Percentiles rank a stretch among this genome's conserved stretches.
Conservation (phyloP, 2,329 filamentous ascomycete species). For the Diaporthe destruens region DNA sequence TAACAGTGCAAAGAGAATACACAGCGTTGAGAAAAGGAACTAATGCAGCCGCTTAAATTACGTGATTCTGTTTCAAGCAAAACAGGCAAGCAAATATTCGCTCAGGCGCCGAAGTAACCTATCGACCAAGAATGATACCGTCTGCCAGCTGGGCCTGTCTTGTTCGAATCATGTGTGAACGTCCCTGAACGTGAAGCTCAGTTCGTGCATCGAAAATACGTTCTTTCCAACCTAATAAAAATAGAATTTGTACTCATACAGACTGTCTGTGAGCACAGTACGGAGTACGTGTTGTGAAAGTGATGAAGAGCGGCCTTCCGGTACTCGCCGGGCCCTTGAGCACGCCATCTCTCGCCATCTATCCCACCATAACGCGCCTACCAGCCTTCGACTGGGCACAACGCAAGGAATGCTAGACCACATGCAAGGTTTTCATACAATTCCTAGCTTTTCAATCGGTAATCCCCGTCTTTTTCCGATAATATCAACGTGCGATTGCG, state of each 20-base stretch:
- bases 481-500: slow-evolving; percentile 19
- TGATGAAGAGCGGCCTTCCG: not conserved
- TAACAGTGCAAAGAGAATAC: no score
- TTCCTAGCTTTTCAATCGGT: slow-evolving; percentile 1
- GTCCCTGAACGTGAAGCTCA: not conserved
- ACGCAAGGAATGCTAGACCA: slow-evolving; percentile 11
- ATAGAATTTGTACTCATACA: no score
- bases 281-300: not conserved
- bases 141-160: not conserved
- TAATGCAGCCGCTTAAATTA: not conserved
- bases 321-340: slow-evolving; percentile 30
- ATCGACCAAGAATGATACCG: not conserved
- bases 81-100: not conserved
- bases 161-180: not conserved
- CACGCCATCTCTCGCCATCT: slow-evolving; percentile 30
- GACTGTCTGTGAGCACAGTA: not conserved
- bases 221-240: not conserved
- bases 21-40: not conserved
- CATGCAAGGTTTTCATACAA: not conserved
- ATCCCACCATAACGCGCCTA: not conserved
- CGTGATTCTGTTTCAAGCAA: not conserved
- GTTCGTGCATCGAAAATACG: no score
- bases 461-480: not conserved
- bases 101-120: not conserved
- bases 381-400: not conserved